These are phyloP conservation scores for Pisolithus thermaeus DNA, from an alignment of 1,284 basidiomycete species.

Conservation along the genomic window DNA sequence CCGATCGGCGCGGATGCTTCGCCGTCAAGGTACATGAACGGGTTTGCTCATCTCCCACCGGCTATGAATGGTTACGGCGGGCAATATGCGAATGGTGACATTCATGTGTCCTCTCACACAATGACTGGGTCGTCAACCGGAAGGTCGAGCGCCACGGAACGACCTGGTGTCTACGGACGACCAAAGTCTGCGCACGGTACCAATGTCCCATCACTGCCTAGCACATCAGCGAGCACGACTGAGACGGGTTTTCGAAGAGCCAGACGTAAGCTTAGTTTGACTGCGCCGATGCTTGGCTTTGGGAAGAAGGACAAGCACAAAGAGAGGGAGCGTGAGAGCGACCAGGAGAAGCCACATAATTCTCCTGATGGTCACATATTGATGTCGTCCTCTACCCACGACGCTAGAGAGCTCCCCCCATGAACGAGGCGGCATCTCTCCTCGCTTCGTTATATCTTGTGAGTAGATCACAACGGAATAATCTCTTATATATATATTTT, in stretches of 20 bases:
- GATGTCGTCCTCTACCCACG: conserved; percentile 1
- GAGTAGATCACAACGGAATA: conserved; percentile 1
- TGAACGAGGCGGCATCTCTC: neutral
- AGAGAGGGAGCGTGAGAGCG: conserved; percentile 15
- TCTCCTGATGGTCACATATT: conserved; percentile 6
- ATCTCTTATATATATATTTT: conserved; percentile 11
- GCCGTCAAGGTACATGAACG: neutral
- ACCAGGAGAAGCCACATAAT: neutral
- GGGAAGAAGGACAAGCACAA: conserved; percentile 42
- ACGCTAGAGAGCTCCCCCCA: neutral
- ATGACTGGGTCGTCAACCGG: conserved; percentile 1
- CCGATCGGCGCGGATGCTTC: conserved; percentile 1
- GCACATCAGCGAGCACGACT: conserved; percentile 20
- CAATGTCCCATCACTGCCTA: conserved; percentile 8
- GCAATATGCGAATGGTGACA: neutral
- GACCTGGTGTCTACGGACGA: neutral
- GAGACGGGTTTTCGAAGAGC: conserved; percentile 36
- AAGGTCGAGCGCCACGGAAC: neutral
- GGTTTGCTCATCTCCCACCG: neutral
- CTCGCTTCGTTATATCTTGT: neutral
- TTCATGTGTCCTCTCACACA: neutral
- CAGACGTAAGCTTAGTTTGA: conserved; percentile 64
- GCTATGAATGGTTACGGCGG: neutral
- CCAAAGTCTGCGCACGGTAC: conserved; percentile 18
- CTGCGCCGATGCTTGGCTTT: conserved; percentile 55